Base-by-base conservation (phyloP, 1,139 yeast species). In the Neolecta irregularis region DNA sequence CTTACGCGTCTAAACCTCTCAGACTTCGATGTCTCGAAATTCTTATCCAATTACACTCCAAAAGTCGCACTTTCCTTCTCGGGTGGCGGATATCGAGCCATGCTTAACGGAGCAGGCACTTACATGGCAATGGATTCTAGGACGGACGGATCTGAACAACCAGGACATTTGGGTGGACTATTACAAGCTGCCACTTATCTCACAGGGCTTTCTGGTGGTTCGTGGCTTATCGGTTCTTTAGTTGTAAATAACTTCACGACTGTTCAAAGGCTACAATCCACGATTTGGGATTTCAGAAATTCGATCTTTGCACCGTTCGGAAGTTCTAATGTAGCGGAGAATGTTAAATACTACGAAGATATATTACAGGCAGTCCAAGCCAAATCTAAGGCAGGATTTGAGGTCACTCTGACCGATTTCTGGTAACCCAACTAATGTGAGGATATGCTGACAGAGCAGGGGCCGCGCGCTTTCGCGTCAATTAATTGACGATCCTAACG, bases 21-120 rank as follows among this genome's bases (percentile, higher is more conserved):
- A 4, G 74, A n/a, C n/a, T n/a, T 79, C 46, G 68, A 72, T 46
- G 66, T 70, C 2, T 58, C 56, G 13, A 46, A 51, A 2, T 73
- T 70, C 47, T 50, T 76, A 39, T 51, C 57, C 39, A 48, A 59
- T 54, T 42, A 54, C 30, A 57, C 65, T 21, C 57, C 60, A 17
- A 61, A 68, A 37, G 62, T 80, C 37, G 94, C 76, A 3, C 51
- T 81, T 15, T 83, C 93, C 3, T 76, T 79, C 50, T 72, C 88
- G 4, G 95, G 95, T 26, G 95, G 95, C 48, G 92, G 94, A 3
- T 81, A 79, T 56, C 67, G 95, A 41, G 93, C 94, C 35, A 79
- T 81, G 93, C 58, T 81, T 29, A 58, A 64, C 38, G 93, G 93
- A n/a, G 94, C 93, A 2, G 94, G 95, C 28, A 73, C 74, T 53